phyloP scores from a whole-genome alignment of 2,329 filamentous ascomycete species.

The Trichoderma lentiforme region DNA sequence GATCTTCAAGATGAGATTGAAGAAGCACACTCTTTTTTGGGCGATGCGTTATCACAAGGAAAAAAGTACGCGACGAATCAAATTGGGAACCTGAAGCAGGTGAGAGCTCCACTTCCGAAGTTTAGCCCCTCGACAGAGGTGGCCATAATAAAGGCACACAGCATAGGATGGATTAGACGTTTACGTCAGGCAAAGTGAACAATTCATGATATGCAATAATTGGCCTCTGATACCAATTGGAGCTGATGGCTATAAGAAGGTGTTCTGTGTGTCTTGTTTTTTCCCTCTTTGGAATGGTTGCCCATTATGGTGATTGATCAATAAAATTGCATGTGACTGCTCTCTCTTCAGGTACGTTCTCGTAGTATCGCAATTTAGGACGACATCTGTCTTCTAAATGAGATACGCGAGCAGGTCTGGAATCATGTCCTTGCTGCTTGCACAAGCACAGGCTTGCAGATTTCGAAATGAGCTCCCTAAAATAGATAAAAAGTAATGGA shows the following conservation, averaged over 20 bases:
- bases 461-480: background rate
- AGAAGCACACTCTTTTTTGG: background rate
- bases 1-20: background rate
- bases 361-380: background rate
- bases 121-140: background rate
- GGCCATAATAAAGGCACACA: background rate
- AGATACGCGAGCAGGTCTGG: constrained; percentile 11
- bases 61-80: constrained; percentile 12
- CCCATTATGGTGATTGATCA: background rate
- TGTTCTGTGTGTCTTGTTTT: background rate
- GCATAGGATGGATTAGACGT: background rate
- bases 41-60: background rate
- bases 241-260: background rate
- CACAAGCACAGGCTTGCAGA: background rate
- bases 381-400: background rate
- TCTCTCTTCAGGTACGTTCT: background rate
- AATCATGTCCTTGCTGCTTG: background rate
- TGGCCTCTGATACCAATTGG: too few species aligned
- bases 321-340: background rate
- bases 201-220: background rate
- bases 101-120: background rate
- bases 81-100: background rate
- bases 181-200: background rate
- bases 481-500: background rate
- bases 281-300: background rate